Percentiles rank a stretch among this genome's conserved stretches.
Evolutionary conservation across 1,139 yeast species (phyloP).

Genomic region (Hyphopichia buzzinii): DNA sequence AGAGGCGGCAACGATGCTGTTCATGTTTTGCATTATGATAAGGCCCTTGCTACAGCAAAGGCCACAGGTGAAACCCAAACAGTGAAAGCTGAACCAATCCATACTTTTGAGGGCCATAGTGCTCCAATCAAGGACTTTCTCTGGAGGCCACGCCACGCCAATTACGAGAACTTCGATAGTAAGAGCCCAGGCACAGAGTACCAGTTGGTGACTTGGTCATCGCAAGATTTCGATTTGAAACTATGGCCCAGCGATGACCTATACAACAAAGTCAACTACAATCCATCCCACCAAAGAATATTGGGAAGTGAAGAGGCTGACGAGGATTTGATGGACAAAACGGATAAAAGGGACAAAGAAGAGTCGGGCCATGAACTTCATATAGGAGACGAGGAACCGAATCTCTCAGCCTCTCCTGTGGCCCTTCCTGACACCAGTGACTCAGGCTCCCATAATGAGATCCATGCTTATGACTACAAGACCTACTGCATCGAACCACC

Average conservation of each 20-base stretch:
- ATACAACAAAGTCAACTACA: slow-evolving; percentile 58
- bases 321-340: slow-evolving; percentile 19
- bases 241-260: slow-evolving; percentile 75
- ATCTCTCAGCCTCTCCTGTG: slow-evolving; percentile 1
- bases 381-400: no score
- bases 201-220: slow-evolving; percentile 92
- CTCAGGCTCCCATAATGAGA: not conserved
- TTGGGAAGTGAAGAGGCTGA: no score
- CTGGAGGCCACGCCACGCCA: slow-evolving; percentile 66
- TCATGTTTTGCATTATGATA: slow-evolving; percentile 58
- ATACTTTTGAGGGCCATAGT: slow-evolving; percentile 74
- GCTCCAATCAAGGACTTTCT: slow-evolving; percentile 85
- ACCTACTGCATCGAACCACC: slow-evolving; percentile 43
- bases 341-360: no score
- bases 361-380: no score
- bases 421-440: not conserved
- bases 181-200: slow-evolving; percentile 69
- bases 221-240: slow-evolving; percentile 73
- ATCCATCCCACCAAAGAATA: slow-evolving; percentile 35
- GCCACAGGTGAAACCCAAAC: slow-evolving; percentile 26
- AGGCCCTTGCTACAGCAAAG: slow-evolving; percentile 41
- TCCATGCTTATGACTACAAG: slow-evolving; percentile 25
- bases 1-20: slow-evolving; percentile 82
- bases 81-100: slow-evolving; percentile 42
- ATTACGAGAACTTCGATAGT: slow-evolving; percentile 35